These are phyloP conservation scores for Neurospora hispaniola DNA, from an alignment of 495 filamentous ascomycete genomes.

Conservation along the genomic window DNA sequence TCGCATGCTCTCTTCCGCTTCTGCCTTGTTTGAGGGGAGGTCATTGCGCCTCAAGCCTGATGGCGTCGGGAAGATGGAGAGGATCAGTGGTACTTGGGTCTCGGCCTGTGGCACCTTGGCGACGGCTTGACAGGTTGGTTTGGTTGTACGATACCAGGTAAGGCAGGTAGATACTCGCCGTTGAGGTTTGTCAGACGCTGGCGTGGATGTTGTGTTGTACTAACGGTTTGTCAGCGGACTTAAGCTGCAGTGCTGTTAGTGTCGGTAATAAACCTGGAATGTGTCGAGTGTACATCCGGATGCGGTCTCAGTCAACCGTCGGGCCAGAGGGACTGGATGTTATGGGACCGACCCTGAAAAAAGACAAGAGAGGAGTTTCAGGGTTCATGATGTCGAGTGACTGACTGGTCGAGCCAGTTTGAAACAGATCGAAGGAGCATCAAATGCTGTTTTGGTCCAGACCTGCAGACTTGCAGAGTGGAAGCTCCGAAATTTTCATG, in stretches of 20 bases:
- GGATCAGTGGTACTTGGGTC: no score
- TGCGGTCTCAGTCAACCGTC: not conserved
- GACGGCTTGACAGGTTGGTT: not conserved
- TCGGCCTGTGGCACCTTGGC: not conserved
- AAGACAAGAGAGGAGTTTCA: not conserved
- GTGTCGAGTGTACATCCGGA: not conserved
- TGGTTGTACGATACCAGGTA: not conserved
- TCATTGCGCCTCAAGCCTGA: not conserved
- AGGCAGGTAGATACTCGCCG: not conserved
- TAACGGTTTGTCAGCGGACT: not conserved
- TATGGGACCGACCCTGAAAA: not conserved
- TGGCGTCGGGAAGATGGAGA: not conserved
- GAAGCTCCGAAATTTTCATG: not conserved
- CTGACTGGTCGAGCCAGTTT: not conserved
- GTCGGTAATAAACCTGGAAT: not conserved
- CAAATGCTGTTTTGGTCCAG: no score
- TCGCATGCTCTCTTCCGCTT: conserved; percentile 36
- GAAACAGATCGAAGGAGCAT: not conserved
- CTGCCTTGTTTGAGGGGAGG: not conserved
- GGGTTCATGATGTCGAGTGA: not conserved
- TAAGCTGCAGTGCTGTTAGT: not conserved
- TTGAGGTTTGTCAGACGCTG: not conserved
- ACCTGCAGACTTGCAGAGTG: not conserved
- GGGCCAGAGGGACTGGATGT: not conserved
- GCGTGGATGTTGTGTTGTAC: not conserved